Base-by-base conservation (phyloP, 106 monocot genomes). In the Acorus gramineus region DNA sequence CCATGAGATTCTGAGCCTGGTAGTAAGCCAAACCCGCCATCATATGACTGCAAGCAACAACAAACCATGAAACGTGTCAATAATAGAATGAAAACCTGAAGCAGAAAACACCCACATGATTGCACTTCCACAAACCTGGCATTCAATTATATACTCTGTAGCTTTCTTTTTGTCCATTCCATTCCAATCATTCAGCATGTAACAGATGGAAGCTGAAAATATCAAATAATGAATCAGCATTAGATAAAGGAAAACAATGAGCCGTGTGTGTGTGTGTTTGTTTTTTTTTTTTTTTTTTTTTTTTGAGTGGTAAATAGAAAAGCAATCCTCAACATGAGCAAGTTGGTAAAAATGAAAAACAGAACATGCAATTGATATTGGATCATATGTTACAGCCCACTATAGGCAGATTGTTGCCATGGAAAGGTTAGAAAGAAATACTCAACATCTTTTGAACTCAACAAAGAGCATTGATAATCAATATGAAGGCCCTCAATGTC, bases 1-100 rank as follows among this genome's bases (percentile, higher is more conserved):
- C 98, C 98, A 98, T 98, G 98, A 81, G 98, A 98, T 73, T 98
- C 98, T 49, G 85, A 79, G 63, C 98, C 88, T 56, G 98, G 98
- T 57, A 85, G 83, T 58, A 98, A 73, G 49, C 98, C 88, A 78
- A 98, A 98, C 53, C 92, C 98, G 61, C 98, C 98, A 82, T 98
- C 98, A 84, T 92, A 98, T 52, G 92, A 92, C 98, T 98, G 85
- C 57, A 85, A 70, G 46, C 3, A 71, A 50, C 59, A 65, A 42
- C 3, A 64, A 47, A 48, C 8, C 10, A 49, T 11, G 7, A 11
- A 11, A 8, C 2, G 10, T 49, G 7, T 28, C 11, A 54, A 66
- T 3, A 66, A 42, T 11, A 44, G 52, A 60, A 61, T 11, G 7
- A 52, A 14, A 72, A 7, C 7, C 13, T 14, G 4, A 4, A 12